These are phyloP conservation scores for Clarireedia sp. DNA, from an alignment of 2,329 filamentous ascomycete genomes.

Conservation along the genomic window DNA sequence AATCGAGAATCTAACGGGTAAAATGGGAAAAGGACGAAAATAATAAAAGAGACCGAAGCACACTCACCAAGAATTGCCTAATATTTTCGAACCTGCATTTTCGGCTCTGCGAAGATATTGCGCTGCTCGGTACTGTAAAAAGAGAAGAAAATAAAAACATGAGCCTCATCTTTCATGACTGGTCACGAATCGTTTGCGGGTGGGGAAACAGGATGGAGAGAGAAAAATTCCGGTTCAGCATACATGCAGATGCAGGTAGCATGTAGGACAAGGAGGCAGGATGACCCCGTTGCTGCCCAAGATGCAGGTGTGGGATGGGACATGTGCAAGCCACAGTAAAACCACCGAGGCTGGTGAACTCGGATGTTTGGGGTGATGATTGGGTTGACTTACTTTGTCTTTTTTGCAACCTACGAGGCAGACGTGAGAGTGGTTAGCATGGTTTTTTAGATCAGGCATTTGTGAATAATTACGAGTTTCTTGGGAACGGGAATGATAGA, in stretches of 20 bases:
- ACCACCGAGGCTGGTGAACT: neutral
- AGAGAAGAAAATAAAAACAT: slow-evolving; percentile 4
- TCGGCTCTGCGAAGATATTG: slow-evolving; percentile 91
- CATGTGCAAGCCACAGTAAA: slow-evolving; percentile 25
- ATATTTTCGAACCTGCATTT: slow-evolving; percentile 75
- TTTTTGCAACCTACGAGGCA: slow-evolving; percentile 58
- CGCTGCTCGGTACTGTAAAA: slow-evolving; percentile 63
- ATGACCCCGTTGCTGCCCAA: slow-evolving; percentile 39
- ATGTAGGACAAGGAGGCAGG: slow-evolving; percentile 10
- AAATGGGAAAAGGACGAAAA: slow-evolving; percentile 12
- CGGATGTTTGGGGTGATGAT: slow-evolving; percentile 8
- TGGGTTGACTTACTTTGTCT: slow-evolving; percentile 71
- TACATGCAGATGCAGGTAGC: slow-evolving; percentile 1
- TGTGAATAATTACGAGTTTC: neutral
- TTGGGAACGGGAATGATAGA: neutral
- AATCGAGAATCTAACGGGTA: neutral
- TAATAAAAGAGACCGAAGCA: slow-evolving; percentile 23
- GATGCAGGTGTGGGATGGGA: slow-evolving; percentile 23
- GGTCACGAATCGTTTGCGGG: slow-evolving; percentile 16
- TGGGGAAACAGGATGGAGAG: neutral
- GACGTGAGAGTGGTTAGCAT: neutral
- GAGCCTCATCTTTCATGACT: slow-evolving; percentile 39
- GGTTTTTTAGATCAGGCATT: no score
- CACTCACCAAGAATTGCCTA: slow-evolving; percentile 90
- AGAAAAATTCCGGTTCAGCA: slow-evolving; percentile 5